Conservation (phyloP, 2,329 filamentous ascomycete genomes). For the Epichloe gansuensis region DNA sequence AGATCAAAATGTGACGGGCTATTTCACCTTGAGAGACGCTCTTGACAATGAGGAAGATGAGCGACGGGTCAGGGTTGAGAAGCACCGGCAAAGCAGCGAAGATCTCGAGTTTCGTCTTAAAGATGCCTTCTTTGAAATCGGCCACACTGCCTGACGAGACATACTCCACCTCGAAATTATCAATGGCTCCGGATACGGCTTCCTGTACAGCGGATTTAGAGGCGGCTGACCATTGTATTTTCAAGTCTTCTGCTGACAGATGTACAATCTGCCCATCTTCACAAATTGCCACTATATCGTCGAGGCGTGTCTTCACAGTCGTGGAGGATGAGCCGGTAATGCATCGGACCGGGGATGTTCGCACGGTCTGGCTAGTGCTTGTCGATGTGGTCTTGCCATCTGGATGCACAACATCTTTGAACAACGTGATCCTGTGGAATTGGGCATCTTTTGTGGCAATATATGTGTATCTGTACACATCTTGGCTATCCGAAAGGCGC, state of each 20-base stretch:
- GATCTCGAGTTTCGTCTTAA: conserved; percentile 40
- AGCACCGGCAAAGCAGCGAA: conserved; percentile 37
- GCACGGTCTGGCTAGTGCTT: conserved; percentile 31
- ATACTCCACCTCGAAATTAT: conserved; percentile 34
- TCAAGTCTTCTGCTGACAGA: conserved; percentile 40
- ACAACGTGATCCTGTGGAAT: conserved; percentile 41
- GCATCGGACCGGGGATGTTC: conserved; percentile 22
- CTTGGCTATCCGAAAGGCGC: conserved; percentile 32
- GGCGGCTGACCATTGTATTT: conserved; percentile 22
- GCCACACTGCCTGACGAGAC: conserved; percentile 31
- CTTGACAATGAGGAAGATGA: conserved; percentile 39
- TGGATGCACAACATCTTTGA: conserved; percentile 41
- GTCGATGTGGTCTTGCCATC: conserved; percentile 40
- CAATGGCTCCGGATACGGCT: conserved; percentile 18
- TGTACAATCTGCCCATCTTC: conserved; percentile 48
- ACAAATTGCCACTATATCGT: conserved; percentile 41
- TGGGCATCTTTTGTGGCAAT: conserved; percentile 38
- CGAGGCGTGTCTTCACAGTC: conserved; percentile 13
- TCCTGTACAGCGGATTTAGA: conserved; percentile 24
- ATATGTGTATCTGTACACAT: conserved; percentile 47
- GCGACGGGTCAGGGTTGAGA: conserved; percentile 34
- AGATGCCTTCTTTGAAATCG: conserved; percentile 41
- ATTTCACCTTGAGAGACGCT: conserved; percentile 18
- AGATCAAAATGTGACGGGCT: conserved; percentile 19
- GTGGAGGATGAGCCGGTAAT: conserved; percentile 20